Evolutionary conservation across 345 rosid species (phyloP).

Genomic region (Carallia pectinifolia): DNA sequence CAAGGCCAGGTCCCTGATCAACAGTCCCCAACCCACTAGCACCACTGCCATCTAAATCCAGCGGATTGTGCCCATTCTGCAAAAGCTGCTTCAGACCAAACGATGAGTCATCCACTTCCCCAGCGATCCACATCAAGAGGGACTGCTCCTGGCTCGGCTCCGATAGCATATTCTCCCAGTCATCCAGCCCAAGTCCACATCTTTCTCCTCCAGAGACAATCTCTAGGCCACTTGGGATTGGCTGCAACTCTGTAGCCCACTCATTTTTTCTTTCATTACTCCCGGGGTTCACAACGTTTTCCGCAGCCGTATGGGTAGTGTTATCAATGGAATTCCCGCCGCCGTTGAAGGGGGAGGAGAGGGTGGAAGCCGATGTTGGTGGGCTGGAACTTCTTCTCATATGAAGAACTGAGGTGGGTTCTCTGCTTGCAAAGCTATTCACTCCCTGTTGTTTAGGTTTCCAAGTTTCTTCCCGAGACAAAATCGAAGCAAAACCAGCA

Average conservation of each 20-base stretch:
- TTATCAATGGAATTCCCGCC: slow-evolving; percentile 29
- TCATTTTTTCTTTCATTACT: slow-evolving; percentile 37
- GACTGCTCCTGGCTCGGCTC: slow-evolving; percentile 49
- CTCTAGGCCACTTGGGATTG: slow-evolving; percentile 33
- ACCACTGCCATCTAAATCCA: slow-evolving; percentile 42
- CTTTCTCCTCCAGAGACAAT: slow-evolving; percentile 33
- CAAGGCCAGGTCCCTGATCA: slow-evolving; percentile 35
- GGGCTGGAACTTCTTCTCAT: slow-evolving; percentile 67
- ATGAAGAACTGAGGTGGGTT: slow-evolving; percentile 46
- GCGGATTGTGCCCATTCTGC: slow-evolving; percentile 33
- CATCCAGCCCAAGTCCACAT: slow-evolving; percentile 47
- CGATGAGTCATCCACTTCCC: slow-evolving; percentile 47
- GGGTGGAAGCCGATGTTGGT: slow-evolving; percentile 61
- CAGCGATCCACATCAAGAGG: slow-evolving; percentile 44
- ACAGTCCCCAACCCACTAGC: slow-evolving; percentile 35
- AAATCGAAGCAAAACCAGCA: slow-evolving; percentile 39
- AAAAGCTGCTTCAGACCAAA: slow-evolving; percentile 36
- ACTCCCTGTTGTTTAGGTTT: slow-evolving; percentile 22
- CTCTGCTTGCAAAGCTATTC: slow-evolving; percentile 24
- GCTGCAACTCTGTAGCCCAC: slow-evolving; percentile 46
- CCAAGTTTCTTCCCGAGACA: slow-evolving; percentile 34
- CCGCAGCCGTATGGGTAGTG: slow-evolving; percentile 19
- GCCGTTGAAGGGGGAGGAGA: slow-evolving; percentile 58
- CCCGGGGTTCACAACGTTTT: slow-evolving; percentile 13
- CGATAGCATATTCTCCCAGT: slow-evolving; percentile 52